phyloP scores from a whole-genome alignment of 371 early-diverging fungal species.

The Choanephora cucurbitarum region DNA sequence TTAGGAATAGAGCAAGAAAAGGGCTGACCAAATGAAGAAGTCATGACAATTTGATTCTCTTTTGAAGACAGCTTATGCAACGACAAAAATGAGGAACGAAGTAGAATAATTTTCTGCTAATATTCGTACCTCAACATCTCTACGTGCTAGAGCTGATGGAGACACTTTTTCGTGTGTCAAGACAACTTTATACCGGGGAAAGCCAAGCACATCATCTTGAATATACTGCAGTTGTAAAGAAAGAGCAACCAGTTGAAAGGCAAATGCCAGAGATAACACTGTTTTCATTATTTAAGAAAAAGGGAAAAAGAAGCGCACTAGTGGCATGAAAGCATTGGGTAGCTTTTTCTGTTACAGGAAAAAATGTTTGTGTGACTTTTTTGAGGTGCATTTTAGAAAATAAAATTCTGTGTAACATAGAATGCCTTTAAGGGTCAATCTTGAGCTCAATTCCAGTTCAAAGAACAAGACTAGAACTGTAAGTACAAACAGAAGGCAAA shows the following conservation, averaged over 20 bases:
- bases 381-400: neutral
- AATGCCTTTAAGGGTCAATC: no score
- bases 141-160: constrained; percentile 30
- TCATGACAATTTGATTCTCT: constrained; percentile 42
- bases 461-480: no score
- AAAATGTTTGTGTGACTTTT: constrained; percentile 10
- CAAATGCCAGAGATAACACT: neutral
- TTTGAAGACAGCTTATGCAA: neutral
- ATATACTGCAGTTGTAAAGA: constrained; percentile 37
- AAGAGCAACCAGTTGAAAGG: neutral
- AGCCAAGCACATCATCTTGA: constrained; percentile 55
- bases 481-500: no score
- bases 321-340: no score
- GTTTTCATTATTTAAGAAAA: neutral
- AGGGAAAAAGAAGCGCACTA: neutral
- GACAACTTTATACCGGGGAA: constrained; percentile 54
- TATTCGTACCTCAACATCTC: constrained; percentile 21
- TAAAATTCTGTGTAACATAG: no score
- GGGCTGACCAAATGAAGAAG: constrained; percentile 46
- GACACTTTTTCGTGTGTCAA: constrained; percentile 44
- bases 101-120: no score
- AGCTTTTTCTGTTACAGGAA: neutral
- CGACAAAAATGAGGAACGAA: neutral
- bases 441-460: no score
- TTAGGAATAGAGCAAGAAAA: constrained; percentile 55